Evolutionary conservation across 2,329 filamentous ascomycete genomes (phyloP), one percentile per base, ranked within the genome.

Genomic region (Penicillium olsonii): DNA sequence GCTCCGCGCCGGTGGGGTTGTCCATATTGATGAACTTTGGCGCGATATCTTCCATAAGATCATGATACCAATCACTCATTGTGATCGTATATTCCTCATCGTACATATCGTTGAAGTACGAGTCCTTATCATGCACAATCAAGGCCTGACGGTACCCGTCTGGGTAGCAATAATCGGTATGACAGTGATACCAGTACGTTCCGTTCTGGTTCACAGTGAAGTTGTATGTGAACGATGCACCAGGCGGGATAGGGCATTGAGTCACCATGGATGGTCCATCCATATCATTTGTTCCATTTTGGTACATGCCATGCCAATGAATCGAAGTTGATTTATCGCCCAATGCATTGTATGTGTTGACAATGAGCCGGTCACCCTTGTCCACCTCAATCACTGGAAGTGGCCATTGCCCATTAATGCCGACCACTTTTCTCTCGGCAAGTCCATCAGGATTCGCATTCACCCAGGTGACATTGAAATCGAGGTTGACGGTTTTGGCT

Each of bases 281-380:
- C 84, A 90, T 88, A 48, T 78, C 78, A 50, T 84, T 88, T 0
- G 87, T 88, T 10, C 86, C 87, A 57, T 88, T 88, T 64, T 90
- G 87, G 63, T 84, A 90, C 54, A 92, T 78, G 14, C 88, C 88
- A 58, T 92, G 88, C 67, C 88, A 92, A 64, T 92, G 88, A 5
- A 92, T 75, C 31, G 79, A 81, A 8, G 85, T 87, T 11, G 78
- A 81, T 57, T 81, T 68, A 56, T 90, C 87, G 11, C 75, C 73
- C 0, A 87, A 81, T 18, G 80, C 76, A 59, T 92, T 92, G 57
- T 82, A 73, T 42, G 90, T 76, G 26, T 88, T 82, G 37, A 91
- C 82, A 3, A 89, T 68, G 8, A 94, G 68, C 1, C 79, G 83
- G 59, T 94, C 89, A 17, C 87, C 87, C 55, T 88, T 84, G 56